A percentile compares a stretch with the other conserved stretches of the same genome.
Conservation (phyloP, 331 rosid species). For the Quercus lobata region DNA sequence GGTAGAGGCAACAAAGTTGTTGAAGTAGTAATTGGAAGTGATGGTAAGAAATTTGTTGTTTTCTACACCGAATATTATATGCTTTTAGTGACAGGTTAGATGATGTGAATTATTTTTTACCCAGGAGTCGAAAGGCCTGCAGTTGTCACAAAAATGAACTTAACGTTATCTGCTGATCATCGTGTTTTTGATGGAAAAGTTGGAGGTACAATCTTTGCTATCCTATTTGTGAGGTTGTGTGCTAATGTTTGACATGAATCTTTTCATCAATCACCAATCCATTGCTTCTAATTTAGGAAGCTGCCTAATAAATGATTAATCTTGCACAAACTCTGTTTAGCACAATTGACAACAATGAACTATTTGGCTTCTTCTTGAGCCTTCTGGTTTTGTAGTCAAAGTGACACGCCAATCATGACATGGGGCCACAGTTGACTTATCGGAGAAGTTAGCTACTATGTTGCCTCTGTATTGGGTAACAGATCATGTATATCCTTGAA, state of each 20-base stretch:
- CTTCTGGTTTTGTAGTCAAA: slow-evolving; percentile 17
- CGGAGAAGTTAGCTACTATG: neutral
- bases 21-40: slow-evolving; percentile 65
- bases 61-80: slow-evolving; percentile 2
- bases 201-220: slow-evolving; percentile 57
- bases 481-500: neutral
- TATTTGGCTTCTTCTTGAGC: neutral
- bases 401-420: neutral
- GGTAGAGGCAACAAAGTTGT: slow-evolving; percentile 95
- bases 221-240: neutral
- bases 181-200: slow-evolving; percentile 93
- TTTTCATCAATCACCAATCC: neutral
- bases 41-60: slow-evolving; percentile 51
- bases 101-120: slow-evolving; percentile 23
- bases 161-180: slow-evolving; percentile 91
- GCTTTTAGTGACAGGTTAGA: slow-evolving; percentile 10
- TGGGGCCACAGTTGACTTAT: neutral
- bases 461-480: neutral
- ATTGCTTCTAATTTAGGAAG: neutral
- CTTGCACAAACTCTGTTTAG: neutral
- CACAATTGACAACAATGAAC: neutral
- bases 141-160: slow-evolving; percentile 66
- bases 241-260: neutral
- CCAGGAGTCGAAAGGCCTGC: slow-evolving; percentile 82
- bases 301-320: neutral